phyloP scores from a whole-genome alignment of 2,329 filamentous ascomycete species.

The Teratosphaeria destructans region DNA sequence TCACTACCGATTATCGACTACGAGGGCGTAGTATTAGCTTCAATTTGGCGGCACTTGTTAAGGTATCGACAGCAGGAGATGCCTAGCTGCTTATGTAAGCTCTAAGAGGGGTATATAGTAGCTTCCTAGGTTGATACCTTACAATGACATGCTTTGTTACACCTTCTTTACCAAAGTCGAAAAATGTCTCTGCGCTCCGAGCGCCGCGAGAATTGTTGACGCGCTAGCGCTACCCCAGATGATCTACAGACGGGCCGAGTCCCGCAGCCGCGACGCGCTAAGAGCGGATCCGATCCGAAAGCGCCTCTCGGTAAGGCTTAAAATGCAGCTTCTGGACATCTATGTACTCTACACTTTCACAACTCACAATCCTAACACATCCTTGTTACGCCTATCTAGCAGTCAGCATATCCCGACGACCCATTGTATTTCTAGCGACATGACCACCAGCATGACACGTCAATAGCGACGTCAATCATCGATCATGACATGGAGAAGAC shows the following conservation, averaged over 20 bases:
- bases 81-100: no score
- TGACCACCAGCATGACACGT: neutral
- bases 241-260: neutral
- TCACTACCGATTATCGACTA: no score
- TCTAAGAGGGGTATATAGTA: no score
- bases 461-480: neutral
- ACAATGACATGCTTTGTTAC: no score
- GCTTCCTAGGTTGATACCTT: no score
- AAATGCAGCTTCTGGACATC: neutral
- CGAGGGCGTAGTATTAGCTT: no score
- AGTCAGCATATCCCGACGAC: neutral
- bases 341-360: no score
- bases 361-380: no score
- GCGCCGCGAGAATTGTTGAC: neutral
- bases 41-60: no score
- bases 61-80: no score
- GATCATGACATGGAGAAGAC: slow-evolving; percentile 10
- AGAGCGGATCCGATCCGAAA: neutral
- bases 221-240: neutral
- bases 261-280: neutral
- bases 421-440: neutral
- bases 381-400: no score
- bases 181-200: neutral
- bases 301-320: neutral
- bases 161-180: no score